A percentile compares a stretch with the other conserved stretches of the same genome.
Evolutionary conservation across 176 grass and related monocot genomes (phyloP).

Genomic region (Areca catechu): DNA sequence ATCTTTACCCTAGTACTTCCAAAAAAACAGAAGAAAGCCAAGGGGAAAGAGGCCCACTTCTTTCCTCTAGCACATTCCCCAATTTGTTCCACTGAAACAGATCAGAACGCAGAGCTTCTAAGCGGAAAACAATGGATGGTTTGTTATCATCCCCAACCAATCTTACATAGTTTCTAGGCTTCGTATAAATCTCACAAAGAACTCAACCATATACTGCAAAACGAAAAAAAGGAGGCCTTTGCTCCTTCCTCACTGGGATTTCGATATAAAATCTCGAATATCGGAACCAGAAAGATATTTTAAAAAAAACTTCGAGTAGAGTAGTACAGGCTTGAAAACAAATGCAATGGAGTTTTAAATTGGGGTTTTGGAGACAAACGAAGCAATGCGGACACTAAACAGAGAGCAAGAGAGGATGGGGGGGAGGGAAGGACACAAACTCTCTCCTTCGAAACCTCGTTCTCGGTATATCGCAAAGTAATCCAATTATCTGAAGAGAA

Average conservation of each 20-base stretch:
- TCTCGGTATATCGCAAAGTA: conserved; percentile 9
- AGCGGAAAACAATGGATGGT: too few relatives aligned
- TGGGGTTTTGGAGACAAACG: background rate
- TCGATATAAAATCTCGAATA: too few relatives aligned
- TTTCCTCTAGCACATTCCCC: too few relatives aligned
- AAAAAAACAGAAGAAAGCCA: background rate
- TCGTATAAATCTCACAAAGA: too few relatives aligned
- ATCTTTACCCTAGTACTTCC: conserved; percentile 5
- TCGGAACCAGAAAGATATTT: background rate
- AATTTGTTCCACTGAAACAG: too few relatives aligned
- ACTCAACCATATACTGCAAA: too few relatives aligned
- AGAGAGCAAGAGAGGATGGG: background rate
- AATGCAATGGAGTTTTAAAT: background rate
- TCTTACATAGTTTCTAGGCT: too few relatives aligned
- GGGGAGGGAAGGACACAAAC: background rate
- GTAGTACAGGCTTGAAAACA: background rate
- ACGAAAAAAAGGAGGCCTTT: too few relatives aligned
- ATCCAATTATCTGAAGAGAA: conserved; percentile 60
- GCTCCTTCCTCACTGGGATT: too few relatives aligned
- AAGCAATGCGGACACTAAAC: conserved; percentile 4
- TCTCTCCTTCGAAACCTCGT: conserved; percentile 15
- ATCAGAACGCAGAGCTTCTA: too few relatives aligned
- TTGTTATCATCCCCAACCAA: too few relatives aligned
- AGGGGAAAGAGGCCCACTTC: too few relatives aligned
- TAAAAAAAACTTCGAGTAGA: background rate